Conservation (phyloP, 2,329 filamentous ascomycete species). For the Arthrobotrys sphaeroides region DNA sequence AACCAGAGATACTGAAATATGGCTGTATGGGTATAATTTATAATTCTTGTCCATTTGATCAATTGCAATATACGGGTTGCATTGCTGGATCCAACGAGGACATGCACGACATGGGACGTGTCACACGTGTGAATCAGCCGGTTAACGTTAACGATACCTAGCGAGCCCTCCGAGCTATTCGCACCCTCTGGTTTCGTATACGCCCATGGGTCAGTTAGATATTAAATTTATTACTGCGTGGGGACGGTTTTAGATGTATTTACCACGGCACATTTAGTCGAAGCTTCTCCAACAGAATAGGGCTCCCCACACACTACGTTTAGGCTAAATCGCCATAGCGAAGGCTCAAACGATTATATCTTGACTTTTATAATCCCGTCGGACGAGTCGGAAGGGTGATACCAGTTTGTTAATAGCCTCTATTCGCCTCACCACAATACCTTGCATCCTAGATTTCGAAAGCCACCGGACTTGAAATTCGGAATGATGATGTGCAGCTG, state of each 20-base stretch:
- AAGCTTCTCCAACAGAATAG: not conserved
- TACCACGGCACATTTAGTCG: not conserved
- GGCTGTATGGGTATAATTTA: slow-evolving; percentile 27
- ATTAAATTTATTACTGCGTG: slow-evolving; percentile 7
- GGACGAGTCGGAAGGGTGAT: slow-evolving; percentile 36
- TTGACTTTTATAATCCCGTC: slow-evolving; percentile 42
- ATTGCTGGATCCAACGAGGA: slow-evolving; percentile 10
- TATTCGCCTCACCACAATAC: not conserved
- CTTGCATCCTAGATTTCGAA: not conserved
- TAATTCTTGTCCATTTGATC: not conserved
- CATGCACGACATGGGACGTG: slow-evolving; percentile 8
- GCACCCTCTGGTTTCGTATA: not conserved
- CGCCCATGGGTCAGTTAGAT: not conserved
- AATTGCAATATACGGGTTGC: slow-evolving; percentile 10
- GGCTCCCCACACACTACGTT: slow-evolving; percentile 13
- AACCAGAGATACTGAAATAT: slow-evolving; percentile 1
- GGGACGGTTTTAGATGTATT: slow-evolving; percentile 17
- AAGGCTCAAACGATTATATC: slow-evolving; percentile 32
- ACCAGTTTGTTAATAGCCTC: slow-evolving; percentile 25
- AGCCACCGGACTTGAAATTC: not conserved
- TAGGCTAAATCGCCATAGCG: slow-evolving; percentile 29
- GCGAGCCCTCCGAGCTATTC: slow-evolving; percentile 14
- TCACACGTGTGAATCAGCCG: slow-evolving; percentile 44
- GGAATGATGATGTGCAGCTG: not conserved
- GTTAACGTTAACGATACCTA: slow-evolving; percentile 47